Evolutionary conservation across 2,329 filamentous ascomycete genomes (phyloP).

Genomic region (Phaeosphaeriaceae sp.): DNA sequence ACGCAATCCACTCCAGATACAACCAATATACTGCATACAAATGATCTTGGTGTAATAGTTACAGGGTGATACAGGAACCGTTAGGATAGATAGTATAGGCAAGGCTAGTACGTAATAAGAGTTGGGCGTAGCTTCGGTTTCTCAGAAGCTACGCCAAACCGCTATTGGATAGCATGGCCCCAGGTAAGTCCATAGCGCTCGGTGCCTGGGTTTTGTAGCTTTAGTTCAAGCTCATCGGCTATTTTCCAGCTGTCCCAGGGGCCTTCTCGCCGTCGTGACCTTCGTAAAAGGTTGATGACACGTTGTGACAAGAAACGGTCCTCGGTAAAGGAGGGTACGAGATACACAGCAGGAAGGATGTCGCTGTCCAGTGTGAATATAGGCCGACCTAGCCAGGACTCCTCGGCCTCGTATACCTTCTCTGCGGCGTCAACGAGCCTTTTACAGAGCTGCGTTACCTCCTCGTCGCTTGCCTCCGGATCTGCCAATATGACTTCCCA

Average conservation of each 20-base stretch:
- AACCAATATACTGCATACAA: too few relatives aligned
- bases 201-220: too few relatives aligned
- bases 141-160: too few relatives aligned
- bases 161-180: too few relatives aligned
- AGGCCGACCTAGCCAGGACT: slow-evolving; percentile 5
- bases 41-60: too few relatives aligned
- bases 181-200: too few relatives aligned
- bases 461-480: not conserved
- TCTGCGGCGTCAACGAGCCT: slow-evolving; percentile 2
- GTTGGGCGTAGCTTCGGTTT: too few relatives aligned
- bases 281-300: slow-evolving; percentile 1
- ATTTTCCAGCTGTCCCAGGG: slow-evolving; percentile 6
- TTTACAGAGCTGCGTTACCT: not conserved
- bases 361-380: slow-evolving; percentile 8
- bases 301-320: slow-evolving; percentile 3
- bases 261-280: slow-evolving; percentile 4
- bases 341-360: slow-evolving; percentile 2
- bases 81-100: too few relatives aligned
- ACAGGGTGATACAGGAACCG: too few relatives aligned
- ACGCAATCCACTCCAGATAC: too few relatives aligned
- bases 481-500: too few relatives aligned
- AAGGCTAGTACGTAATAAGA: too few relatives aligned
- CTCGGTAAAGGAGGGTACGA: not conserved
- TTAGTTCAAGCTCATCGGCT: not conserved
- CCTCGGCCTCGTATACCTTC: slow-evolving; percentile 3